Percentiles rank a stretch among this genome's conserved stretches.
Conservation (phyloP, 371 early-diverging fungal genomes). For the Haplosporangium sp. region DNA sequence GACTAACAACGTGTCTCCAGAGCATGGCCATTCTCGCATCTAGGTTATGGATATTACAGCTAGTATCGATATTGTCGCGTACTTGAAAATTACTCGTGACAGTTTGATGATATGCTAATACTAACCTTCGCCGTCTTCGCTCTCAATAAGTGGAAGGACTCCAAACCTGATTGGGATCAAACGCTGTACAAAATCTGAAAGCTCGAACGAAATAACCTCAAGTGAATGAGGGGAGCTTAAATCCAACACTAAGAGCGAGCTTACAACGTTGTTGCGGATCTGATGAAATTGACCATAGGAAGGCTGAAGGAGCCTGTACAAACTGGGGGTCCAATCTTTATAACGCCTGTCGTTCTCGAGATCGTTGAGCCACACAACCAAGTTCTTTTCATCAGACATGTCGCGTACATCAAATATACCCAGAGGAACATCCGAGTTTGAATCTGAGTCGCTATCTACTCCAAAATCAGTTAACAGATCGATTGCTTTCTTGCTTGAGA, state of each 20-base stretch:
- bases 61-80: background rate
- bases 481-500: constrained; percentile 72
- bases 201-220: constrained; percentile 63
- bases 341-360: constrained; percentile 87
- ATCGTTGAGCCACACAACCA: constrained; percentile 91
- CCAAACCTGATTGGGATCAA: constrained; percentile 88
- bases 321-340: constrained; percentile 69
- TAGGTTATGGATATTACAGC: constrained; percentile 4
- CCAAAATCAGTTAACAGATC: constrained; percentile 68
- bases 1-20: constrained; percentile 40
- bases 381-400: constrained; percentile 54
- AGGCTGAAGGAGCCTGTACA: constrained; percentile 57
- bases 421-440: constrained; percentile 48
- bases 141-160: constrained; percentile 72
- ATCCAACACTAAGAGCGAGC: constrained; percentile 77
- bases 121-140: constrained; percentile 56
- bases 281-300: constrained; percentile 77
- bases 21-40: constrained; percentile 54
- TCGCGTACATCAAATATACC: constrained; percentile 88
- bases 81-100: background rate
- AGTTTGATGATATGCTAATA: background rate
- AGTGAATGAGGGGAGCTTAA: constrained; percentile 63
- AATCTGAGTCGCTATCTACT: constrained; percentile 29
- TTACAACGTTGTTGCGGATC: constrained; percentile 80
- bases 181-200: constrained; percentile 69